phyloP scores from a whole-genome alignment of 306 rosid genomes.

The Senna tora region DNA sequence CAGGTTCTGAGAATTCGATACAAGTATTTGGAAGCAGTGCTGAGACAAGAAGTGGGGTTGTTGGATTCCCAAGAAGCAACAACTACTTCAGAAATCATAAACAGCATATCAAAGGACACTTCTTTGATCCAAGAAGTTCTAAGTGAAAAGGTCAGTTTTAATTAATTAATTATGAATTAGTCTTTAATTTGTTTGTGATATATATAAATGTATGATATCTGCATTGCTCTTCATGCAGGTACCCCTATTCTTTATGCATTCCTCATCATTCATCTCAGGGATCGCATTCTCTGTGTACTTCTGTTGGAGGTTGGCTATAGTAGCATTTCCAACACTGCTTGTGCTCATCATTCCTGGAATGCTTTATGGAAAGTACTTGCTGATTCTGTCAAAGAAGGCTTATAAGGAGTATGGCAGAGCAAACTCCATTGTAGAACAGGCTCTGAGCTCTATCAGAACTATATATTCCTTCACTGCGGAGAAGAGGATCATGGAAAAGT shows the following conservation, averaged over 20 bases:
- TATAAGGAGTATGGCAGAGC: slow-evolving; percentile 69
- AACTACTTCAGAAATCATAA: slow-evolving; percentile 82
- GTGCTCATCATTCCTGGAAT: slow-evolving; percentile 88
- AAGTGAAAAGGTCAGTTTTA: slow-evolving; percentile 73
- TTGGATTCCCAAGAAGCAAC: slow-evolving; percentile 89
- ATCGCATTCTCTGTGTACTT: slow-evolving; percentile 71
- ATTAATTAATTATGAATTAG: no score
- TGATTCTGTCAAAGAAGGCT: slow-evolving; percentile 61
- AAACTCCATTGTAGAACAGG: slow-evolving; percentile 74
- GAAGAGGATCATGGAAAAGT: slow-evolving; percentile 61
- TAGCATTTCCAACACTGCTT: slow-evolving; percentile 79
- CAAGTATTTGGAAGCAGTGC: slow-evolving; percentile 88
- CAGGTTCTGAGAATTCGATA: slow-evolving; percentile 81
- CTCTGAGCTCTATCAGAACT: slow-evolving; percentile 76
- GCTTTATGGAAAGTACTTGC: slow-evolving; percentile 78
- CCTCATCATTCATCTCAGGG: slow-evolving; percentile 84
- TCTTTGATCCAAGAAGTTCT: slow-evolving; percentile 88
- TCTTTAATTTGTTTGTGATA: no score
- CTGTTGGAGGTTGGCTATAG: slow-evolving; percentile 80
- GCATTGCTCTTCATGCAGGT: no score
- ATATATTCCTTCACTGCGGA: slow-evolving; percentile 91
- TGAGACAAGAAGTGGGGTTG: slow-evolving; percentile 89
- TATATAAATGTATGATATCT: no score
- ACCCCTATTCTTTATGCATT: slow-evolving; percentile 84
- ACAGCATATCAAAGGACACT: slow-evolving; percentile 85